Base-by-base conservation (phyloP, 192 early-diverging fungal genomes). In the Backusella luteola region DNA sequence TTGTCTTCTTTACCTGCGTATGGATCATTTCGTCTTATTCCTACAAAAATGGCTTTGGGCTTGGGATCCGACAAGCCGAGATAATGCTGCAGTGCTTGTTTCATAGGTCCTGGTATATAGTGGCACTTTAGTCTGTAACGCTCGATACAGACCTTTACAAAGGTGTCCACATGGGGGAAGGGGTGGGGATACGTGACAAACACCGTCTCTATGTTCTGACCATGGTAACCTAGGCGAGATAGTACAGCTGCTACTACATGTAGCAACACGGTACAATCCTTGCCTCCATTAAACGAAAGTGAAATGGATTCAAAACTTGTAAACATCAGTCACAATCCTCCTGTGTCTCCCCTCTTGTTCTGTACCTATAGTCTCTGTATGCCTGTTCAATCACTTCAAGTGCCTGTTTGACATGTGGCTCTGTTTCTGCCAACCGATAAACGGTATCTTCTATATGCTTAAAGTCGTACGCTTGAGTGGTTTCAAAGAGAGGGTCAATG, bases 251-350 rank as follows among this genome's bases (percentile, higher is more conserved):
- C 83, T 32, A 93, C 87, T 34, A 97, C 78, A 77, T 96, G 93
- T 52, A 99, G 85, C 52, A 99, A 83, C 12, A 96, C 94, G 1
- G 96, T 97, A 83, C 97, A 98, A 80, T 99, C 97, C 81, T 99
- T 99, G 19, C 97, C 97, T 9, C 97, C 97, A 78, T 99, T 99
- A 76, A 98, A 99, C 67, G 92, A 93, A 49, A 99, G 83, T 6
- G 92, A 89, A 12, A 97, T 67, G 6, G 85, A 84, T 0, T 88
- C 81, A 21, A 84, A 78, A 46, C 94, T 96, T 86, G 34, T 36
- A 63, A 12, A 36, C 35, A 29, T 70, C 14, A 66, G n/a, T 1
- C 26, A 19, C n/a, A 2, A 56, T 59, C 11, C 6, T 35, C 29
- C 38, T 67, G 2, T 38, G 29, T 67, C 36, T 14, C 34, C 44